These are phyloP conservation scores for Daedaleopsis nitida DNA, from an alignment of 768 basidiomycete species.

Conservation along the genomic window DNA sequence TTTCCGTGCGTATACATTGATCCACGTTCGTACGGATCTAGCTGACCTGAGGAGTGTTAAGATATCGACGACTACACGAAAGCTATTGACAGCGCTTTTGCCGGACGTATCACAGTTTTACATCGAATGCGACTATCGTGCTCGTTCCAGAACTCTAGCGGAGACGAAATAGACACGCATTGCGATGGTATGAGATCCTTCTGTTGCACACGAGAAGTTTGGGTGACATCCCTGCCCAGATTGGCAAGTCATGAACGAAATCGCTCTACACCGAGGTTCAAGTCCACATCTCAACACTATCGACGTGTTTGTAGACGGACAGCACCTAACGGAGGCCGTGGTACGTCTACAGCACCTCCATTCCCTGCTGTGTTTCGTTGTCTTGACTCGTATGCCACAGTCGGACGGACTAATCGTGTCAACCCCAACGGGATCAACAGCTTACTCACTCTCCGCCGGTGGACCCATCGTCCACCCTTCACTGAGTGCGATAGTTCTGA, in stretches of 20 bases:
- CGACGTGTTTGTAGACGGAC: constrained; percentile 91
- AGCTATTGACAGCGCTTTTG: constrained; percentile 78
- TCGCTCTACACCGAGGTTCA: constrained; percentile 88
- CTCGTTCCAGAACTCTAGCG: constrained; percentile 66
- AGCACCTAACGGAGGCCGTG: constrained; percentile 94
- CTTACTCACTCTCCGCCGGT: constrained; percentile 93
- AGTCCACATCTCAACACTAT: constrained; percentile 92
- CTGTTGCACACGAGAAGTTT: neutral
- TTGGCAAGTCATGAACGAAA: constrained; percentile 98
- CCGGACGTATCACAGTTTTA: constrained; percentile 78
- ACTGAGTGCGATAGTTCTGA: constrained; percentile 84
- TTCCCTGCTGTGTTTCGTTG: neutral
- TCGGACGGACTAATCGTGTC: constrained; percentile 94
- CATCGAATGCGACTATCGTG: constrained; percentile 91
- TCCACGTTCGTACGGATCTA: neutral
- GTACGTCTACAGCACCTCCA: constrained; percentile 49
- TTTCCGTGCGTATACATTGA: constrained; percentile 66
- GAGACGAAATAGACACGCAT: constrained; percentile 55
- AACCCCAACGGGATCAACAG: constrained; percentile 95
- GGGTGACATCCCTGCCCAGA: constrained; percentile 44
- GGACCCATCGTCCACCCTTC: constrained; percentile 97
- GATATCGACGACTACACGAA: constrained; percentile 88
- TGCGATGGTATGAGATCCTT: constrained; percentile 51
- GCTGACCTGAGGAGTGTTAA: constrained; percentile 32
- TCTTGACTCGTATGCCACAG: constrained; percentile 41